Conservation (phyloP, 306 rosid species). For the Senna siamea region DNA sequence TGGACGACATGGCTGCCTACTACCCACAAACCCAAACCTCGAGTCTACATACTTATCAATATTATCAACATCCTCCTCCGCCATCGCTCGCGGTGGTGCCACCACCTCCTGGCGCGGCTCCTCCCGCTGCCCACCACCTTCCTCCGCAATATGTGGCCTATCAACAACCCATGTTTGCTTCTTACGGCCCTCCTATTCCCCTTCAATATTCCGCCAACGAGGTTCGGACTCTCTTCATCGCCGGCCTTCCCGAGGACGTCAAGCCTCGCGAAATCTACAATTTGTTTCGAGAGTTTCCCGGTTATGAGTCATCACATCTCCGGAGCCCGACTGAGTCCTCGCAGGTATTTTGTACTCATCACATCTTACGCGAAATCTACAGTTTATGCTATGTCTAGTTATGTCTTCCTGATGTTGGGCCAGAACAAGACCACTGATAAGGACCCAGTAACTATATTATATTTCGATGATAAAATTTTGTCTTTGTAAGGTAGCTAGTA, state of each 20-base stretch:
- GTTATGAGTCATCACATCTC: constrained; percentile 94
- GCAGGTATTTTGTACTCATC: constrained; percentile 59
- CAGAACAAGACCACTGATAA: neutral
- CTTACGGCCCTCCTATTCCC: constrained; percentile 49
- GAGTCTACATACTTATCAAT: constrained; percentile 52
- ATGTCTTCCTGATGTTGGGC: neutral
- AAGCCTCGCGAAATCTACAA: constrained; percentile 88
- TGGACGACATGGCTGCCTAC: constrained; percentile 86
- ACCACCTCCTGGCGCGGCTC: constrained; percentile 50
- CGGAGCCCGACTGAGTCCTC: constrained; percentile 69
- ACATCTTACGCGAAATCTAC: too few species aligned
- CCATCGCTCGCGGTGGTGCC: constrained; percentile 43
- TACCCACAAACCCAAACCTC: constrained; percentile 65
- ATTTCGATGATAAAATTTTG: neutral
- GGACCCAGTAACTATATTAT: neutral
- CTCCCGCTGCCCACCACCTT: constrained; percentile 43
- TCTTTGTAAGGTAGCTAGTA: neutral
- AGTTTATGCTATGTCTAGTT: neutral
- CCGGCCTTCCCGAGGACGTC: constrained; percentile 90
- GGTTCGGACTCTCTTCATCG: constrained; percentile 91
- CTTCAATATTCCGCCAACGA: constrained; percentile 54
- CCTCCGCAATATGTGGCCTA: constrained; percentile 50
- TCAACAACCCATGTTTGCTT: constrained; percentile 49
- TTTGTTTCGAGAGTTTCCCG: constrained; percentile 86
- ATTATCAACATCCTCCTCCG: constrained; percentile 62